These are phyloP conservation scores for Ascochyta fabae DNA, from an alignment of 2,329 filamentous ascomycete species.

Conservation along the genomic window DNA sequence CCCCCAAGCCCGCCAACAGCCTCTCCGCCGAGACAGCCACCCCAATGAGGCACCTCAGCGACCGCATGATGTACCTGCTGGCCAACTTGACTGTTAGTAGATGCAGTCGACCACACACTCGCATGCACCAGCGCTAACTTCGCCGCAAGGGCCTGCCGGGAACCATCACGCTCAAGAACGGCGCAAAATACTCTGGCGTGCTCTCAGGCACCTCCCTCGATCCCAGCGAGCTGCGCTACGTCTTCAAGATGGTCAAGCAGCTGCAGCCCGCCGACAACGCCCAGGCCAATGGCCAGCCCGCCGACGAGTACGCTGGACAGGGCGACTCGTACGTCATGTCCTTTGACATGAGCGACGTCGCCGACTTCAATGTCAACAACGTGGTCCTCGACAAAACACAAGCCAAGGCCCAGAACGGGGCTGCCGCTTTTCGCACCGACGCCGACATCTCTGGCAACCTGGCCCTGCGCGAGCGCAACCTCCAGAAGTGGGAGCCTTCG, in stretches of 20 bases:
- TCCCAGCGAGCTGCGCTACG: conserved; percentile 60
- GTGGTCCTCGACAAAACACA: conserved; percentile 60
- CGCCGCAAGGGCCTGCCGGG: conserved; percentile 60
- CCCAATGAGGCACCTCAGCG: conserved; percentile 65
- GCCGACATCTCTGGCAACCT: conserved; percentile 81
- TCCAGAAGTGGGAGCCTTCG: conserved; percentile 83
- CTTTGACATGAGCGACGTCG: conserved; percentile 67
- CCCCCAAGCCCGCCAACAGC: conserved; percentile 51
- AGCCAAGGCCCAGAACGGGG: conserved; percentile 61
- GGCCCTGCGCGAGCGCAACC: conserved; percentile 71
- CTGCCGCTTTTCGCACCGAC: conserved; percentile 80
- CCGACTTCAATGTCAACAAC: conserved; percentile 61
- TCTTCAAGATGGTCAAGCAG: conserved; percentile 71
- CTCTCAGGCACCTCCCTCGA: conserved; percentile 64
- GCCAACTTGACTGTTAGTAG: conserved; percentile 64
- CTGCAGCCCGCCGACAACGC: conserved; percentile 49
- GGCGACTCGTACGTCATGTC: conserved; percentile 62
- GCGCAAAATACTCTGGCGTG: conserved; percentile 67
- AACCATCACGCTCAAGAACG: conserved; percentile 64
- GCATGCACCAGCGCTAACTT: conserved; percentile 16
- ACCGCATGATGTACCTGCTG: conserved; percentile 65
- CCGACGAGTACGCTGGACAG: conserved; percentile 54
- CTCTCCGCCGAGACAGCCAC: conserved; percentile 58
- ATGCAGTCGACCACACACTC: neutral
- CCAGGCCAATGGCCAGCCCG: conserved; percentile 55